Evolutionary conservation across 768 basidiomycete genomes (phyloP), one percentile per base, ranked within the genome.

Genomic region (Leccinum fibrillosum): DNA sequence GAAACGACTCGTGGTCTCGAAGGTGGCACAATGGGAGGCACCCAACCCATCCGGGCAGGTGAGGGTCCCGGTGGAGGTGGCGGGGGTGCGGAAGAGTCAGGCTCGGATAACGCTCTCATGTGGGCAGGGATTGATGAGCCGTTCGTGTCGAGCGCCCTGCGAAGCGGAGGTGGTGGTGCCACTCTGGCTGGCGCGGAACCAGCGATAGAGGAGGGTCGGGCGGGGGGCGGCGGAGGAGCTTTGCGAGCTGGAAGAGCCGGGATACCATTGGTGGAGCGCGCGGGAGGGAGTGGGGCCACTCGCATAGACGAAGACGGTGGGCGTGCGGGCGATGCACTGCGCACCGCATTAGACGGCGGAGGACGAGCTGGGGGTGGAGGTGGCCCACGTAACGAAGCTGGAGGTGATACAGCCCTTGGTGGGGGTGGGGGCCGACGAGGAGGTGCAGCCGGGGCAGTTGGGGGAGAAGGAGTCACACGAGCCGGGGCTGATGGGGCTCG

Each of bases 191-290:
- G 65, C 21, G 64, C n/a, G 15, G 55, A 66, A 6, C 66, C 60
- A 12, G 64, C 62, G 0, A 69, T 65, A 23, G 74, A 72, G 54
- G 77, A 79, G 6, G 75, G 70, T 53, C 80, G 68, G 19, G 77
- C 74, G 28, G 80, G 75, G 15, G 83, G 81, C 13, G 82, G 82
- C 0, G 73, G 74, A 12, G 77, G 73, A 34, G 73, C 73, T 50
- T 67, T 72, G 51, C 79, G 73, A 32, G 59, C 65, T 15, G 76
- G 75, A 9, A 66, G 66, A 32, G 58, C 53, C 2, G 61, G 56
- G 42, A 60, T 48, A 37, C 21, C 49, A 55, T 55, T 53, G 45
- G 55, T 62, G 37, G 50, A 62, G 32, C 81, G 72, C 9, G 53
- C 50, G 3, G 69, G 68, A 53, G 70, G 73, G 15, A 62, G 65